phyloP scores from a whole-genome alignment of 2,329 filamentous ascomycete species.

The Bipolaris victoriae region DNA sequence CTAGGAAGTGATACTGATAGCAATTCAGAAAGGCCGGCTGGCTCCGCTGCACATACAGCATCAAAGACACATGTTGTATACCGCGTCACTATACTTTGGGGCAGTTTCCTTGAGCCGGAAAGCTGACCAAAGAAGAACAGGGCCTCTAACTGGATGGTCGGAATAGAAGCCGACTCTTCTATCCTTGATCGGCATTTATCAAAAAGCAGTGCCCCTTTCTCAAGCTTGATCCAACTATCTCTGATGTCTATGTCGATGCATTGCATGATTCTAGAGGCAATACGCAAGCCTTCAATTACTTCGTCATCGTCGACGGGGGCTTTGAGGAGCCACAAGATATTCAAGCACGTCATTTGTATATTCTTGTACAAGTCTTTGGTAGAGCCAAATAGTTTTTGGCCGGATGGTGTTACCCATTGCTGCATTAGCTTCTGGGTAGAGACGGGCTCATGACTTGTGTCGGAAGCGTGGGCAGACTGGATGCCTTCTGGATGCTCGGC shows the following conservation, averaged over 20 bases:
- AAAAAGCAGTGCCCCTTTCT: slow-evolving; percentile 26
- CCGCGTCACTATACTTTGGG: slow-evolving; percentile 25
- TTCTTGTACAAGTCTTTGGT: slow-evolving; percentile 34
- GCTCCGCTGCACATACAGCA: slow-evolving; percentile 15
- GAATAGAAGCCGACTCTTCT: slow-evolving; percentile 25
- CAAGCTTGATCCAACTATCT: slow-evolving; percentile 30
- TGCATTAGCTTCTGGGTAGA: slow-evolving; percentile 12
- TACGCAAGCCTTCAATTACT: slow-evolving; percentile 40
- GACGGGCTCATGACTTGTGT: slow-evolving; percentile 7
- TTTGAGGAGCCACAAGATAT: slow-evolving; percentile 40
- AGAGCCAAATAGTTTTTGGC: slow-evolving; percentile 42
- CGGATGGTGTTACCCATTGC: slow-evolving; percentile 40
- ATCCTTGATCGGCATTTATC: slow-evolving; percentile 40
- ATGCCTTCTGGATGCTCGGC: slow-evolving; percentile 30
- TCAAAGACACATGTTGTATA: slow-evolving; percentile 30
- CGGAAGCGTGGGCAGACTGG: neutral
- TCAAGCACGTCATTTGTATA: slow-evolving; percentile 38
- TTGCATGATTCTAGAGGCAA: slow-evolving; percentile 38
- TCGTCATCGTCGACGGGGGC: slow-evolving; percentile 33
- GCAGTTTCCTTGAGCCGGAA: slow-evolving; percentile 25
- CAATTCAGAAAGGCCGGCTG: slow-evolving; percentile 22
- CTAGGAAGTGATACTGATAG: slow-evolving; percentile 33
- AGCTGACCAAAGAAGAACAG: slow-evolving; percentile 39
- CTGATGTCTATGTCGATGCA: slow-evolving; percentile 29
- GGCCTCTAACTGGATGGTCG: slow-evolving; percentile 38